A percentile compares a stretch with the other conserved stretches of the same genome.
Evolutionary conservation across 1,139 yeast species (phyloP).

Genomic region (Ogataea hybrid): DNA sequence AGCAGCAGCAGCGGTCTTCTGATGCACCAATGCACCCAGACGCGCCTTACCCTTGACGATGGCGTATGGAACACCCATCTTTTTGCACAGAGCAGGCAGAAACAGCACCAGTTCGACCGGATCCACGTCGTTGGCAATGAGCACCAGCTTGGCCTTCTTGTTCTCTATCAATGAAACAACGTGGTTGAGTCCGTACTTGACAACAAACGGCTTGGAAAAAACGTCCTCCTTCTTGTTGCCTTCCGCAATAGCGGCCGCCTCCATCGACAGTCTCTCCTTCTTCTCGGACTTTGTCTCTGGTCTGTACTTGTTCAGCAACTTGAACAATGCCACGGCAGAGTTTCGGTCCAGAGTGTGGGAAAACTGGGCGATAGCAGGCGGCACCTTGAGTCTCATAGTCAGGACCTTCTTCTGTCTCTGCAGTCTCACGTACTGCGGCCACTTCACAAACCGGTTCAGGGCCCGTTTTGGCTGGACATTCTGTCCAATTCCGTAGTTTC

Average conservation of each 20-base stretch:
- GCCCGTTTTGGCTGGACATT: constrained; percentile 90
- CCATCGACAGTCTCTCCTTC: constrained; percentile 97
- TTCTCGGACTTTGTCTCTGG: constrained; percentile 96
- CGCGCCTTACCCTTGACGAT: constrained; percentile 98
- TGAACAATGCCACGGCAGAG: constrained; percentile 95
- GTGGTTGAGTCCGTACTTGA: constrained; percentile 98
- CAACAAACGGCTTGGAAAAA: constrained; percentile 92
- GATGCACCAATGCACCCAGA: constrained; percentile 95
- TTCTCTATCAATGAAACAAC: constrained; percentile 94
- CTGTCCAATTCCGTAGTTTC: constrained; percentile 96
- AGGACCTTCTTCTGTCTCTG: constrained; percentile 98
- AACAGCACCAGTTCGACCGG: constrained; percentile 96
- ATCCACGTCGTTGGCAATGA: constrained; percentile 98
- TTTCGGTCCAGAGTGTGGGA: constrained; percentile 93
- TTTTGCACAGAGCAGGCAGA: constrained; percentile 97
- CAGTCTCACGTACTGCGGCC: constrained; percentile 94
- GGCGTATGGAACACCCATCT: constrained; percentile 99
- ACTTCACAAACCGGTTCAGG: constrained; percentile 91
- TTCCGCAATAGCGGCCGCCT: constrained; percentile 58
- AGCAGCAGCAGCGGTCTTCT: constrained; percentile 95
- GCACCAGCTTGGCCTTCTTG: constrained; percentile 96
- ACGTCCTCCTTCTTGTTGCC: constrained; percentile 70
- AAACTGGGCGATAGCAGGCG: constrained; percentile 97
- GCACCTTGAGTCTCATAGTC: constrained; percentile 94
- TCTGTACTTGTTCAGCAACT: constrained; percentile 96